Conservation (phyloP, 805 yeast species). For the Hanseniaspora hatyaiensis region DNA sequence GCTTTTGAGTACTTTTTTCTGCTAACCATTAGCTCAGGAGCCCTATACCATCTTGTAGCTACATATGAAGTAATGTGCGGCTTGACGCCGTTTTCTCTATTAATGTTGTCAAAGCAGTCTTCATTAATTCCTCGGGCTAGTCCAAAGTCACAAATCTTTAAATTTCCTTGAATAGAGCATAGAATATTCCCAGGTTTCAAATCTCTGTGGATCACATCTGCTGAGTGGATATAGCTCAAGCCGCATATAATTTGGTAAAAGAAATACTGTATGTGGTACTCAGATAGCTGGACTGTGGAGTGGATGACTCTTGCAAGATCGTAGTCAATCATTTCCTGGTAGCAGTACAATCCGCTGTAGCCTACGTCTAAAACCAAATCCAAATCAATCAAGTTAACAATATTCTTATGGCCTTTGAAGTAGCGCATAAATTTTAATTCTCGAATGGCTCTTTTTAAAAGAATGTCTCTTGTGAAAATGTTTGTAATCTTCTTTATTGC, state of each 20-base stretch:
- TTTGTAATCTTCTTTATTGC: conserved; percentile 75
- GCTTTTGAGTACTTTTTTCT: conserved; percentile 48
- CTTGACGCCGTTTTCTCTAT: conserved; percentile 26
- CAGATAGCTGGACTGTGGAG: conserved; percentile 66
- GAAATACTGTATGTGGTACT: conserved; percentile 66
- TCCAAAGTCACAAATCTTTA: conserved; percentile 91
- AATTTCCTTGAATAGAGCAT: conserved; percentile 56
- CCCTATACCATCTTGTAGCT: conserved; percentile 92
- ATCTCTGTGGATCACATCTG: conserved; percentile 85
- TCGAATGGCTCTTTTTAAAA: conserved; percentile 68
- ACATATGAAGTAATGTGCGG: conserved; percentile 67
- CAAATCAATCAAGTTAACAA: conserved; percentile 59
- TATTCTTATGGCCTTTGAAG: conserved; percentile 77
- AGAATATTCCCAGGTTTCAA: conserved; percentile 84
- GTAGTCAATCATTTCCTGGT: conserved; percentile 72
- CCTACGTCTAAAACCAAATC: conserved; percentile 58
- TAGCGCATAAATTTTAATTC: conserved; percentile 72
- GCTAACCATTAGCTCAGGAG: conserved; percentile 74
- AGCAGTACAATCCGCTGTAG: conserved; percentile 78
- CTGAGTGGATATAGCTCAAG: conserved; percentile 77
- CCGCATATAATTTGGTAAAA: conserved; percentile 78
- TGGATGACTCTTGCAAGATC: conserved; percentile 76
- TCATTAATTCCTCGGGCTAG: conserved; percentile 63
- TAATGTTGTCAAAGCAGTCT: conserved; percentile 10
- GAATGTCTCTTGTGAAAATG: conserved; percentile 54